Base-by-base conservation (phyloP, 208 protist genomes). In the Polymyxa betae region DNA sequence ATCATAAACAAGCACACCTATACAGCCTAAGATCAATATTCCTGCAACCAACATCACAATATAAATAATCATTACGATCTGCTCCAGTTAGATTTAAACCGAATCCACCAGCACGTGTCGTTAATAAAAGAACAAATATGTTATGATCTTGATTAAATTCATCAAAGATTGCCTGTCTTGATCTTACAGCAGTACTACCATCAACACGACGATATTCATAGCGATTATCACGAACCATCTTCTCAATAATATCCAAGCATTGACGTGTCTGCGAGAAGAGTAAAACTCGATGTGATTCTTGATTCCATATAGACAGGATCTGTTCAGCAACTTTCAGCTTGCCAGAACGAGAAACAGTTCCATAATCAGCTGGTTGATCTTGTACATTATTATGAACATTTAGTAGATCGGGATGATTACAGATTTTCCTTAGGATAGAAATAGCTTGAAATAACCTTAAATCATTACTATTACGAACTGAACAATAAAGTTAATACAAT, bases 61-160 rank as follows among this genome's bases (percentile, higher is more conserved):
- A 60, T n/a, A n/a, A n/a, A n/a, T 5, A 24, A 29, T 60, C 12
- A 5, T 29, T 60, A 60, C 97, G 94, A 91, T 99, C 96, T 1
- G 98, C 98, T 52, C 98, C 98, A 35, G 95, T 98, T 0, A 99
- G 92, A 92, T 99, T 99, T 29, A 99, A 93, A 38, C 98, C 98
- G 41, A 99, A 92, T 52, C 98, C 94, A 68, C 98, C 97, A 5
- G 97, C 97, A 29, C 96, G 95, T 16, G 98, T 99, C 0, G 98
- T 99, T 43, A 99, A 94, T 0, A 99, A 92, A 46, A 98, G 98
- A 10, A 97, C 88, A 92, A 98, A 98, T 12, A 98, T 95, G 16
- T 35, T 77, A 0, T 92, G 90, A 90, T 97, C 95, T 0, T 94
- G 52, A 94, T 99, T 99, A 92, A 98, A 99, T 77, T 94, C 91